Evolutionary conservation across 129 eudicot genomes (phyloP).

Genomic region (Artemisia annua): DNA sequence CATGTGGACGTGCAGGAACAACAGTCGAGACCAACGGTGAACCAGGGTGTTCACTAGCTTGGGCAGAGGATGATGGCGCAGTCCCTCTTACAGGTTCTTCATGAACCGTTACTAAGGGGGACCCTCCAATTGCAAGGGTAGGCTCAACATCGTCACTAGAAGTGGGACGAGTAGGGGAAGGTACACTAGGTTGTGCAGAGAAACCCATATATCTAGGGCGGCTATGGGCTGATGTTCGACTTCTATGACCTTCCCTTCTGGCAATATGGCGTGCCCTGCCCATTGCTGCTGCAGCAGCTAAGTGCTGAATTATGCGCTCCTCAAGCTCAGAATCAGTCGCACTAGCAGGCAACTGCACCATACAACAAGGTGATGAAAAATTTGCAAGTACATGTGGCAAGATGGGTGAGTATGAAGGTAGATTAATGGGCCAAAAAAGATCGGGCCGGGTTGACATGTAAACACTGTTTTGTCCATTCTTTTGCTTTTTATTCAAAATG

Average conservation of each 20-base stretch:
- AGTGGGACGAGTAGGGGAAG: conserved; percentile 43
- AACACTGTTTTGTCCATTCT: not conserved
- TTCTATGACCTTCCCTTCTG: conserved; percentile 84
- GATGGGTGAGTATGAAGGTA: no score
- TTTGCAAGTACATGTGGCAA: not conserved
- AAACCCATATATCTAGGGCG: conserved; percentile 78
- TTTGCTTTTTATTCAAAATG: not conserved
- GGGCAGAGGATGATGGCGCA: conserved; percentile 44
- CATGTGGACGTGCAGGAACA: conserved; percentile 53
- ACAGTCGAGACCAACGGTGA: conserved; percentile 46
- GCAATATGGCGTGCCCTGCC: conserved; percentile 90
- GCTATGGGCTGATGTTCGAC: conserved; percentile 61
- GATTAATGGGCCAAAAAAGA: no score
- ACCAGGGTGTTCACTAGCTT: conserved; percentile 41
- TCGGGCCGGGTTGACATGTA: not conserved
- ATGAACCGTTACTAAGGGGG: conserved; percentile 40
- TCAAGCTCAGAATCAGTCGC: conserved; percentile 91
- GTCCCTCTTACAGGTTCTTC: conserved; percentile 44
- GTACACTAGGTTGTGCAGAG: conserved; percentile 64
- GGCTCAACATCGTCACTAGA: conserved; percentile 48
- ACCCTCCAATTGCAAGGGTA: conserved; percentile 41
- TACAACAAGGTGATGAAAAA: not conserved
- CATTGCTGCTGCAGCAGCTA: conserved; percentile 99
- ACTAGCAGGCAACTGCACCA: conserved; percentile 73
- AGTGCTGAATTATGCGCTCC: conserved; percentile 95